phyloP scores from a whole-genome alignment of 192 early-diverging fungal genomes.

The Backusella morwellensis region DNA sequence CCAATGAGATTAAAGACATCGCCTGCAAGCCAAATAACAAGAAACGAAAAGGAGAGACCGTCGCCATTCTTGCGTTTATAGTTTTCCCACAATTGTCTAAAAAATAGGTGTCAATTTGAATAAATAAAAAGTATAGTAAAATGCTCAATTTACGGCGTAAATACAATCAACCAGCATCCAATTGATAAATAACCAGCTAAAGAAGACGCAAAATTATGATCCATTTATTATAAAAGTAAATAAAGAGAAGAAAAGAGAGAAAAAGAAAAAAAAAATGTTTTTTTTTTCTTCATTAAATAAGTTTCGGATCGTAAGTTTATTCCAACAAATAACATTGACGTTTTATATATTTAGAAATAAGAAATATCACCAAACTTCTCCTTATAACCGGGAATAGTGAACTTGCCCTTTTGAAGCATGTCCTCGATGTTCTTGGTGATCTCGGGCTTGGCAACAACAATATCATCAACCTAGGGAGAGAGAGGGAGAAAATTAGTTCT shows the following conservation, averaged over 20 bases:
- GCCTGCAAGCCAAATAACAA: constrained; percentile 75
- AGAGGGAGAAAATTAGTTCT: too few relatives aligned
- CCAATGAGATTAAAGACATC: constrained; percentile 77
- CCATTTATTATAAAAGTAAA: background rate
- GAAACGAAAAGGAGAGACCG: constrained; percentile 68
- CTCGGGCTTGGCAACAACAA: constrained; percentile 91
- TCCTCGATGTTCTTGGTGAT: constrained; percentile 86
- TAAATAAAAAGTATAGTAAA: background rate
- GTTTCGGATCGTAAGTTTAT: background rate
- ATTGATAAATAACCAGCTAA: constrained; percentile 67
- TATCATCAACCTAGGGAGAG: constrained; percentile 71
- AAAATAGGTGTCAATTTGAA: background rate
- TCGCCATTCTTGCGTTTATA: constrained; percentile 76
- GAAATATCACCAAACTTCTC: constrained; percentile 84
- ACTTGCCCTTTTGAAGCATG: constrained; percentile 89
- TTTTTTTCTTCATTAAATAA: background rate
- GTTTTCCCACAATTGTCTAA: constrained; percentile 74
- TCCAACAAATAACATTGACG: background rate
- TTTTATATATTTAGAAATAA: constrained; percentile 53
- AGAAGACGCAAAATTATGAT: constrained; percentile 39
- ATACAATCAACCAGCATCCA: constrained; percentile 78
- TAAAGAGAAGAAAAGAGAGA: background rate
- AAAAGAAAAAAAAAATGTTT: background rate
- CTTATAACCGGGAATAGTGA: constrained; percentile 93
- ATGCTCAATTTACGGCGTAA: constrained; percentile 62